These are phyloP conservation scores for Bacidia gigantensis DNA, from an alignment of 495 filamentous ascomycete genomes.

Conservation along the genomic window DNA sequence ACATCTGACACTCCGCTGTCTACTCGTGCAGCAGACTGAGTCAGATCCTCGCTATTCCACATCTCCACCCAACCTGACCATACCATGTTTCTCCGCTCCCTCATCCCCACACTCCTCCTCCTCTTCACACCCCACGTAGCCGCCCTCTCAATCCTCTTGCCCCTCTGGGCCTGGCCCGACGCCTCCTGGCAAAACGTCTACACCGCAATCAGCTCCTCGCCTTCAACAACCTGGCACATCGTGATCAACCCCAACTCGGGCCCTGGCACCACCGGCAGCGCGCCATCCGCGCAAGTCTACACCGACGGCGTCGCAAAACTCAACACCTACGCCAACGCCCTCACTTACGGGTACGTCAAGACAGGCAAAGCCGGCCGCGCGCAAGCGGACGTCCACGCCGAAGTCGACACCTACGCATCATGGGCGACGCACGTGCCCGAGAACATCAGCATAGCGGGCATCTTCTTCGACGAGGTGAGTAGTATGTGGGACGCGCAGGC, in stretches of 20 bases:
- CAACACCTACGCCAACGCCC: slow-evolving; percentile 29
- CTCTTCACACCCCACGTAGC: too few species aligned
- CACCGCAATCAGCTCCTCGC: slow-evolving; percentile 22
- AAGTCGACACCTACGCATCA: slow-evolving; percentile 29
- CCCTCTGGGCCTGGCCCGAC: too few species aligned
- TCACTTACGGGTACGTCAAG: slow-evolving; percentile 33
- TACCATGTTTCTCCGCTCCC: too few species aligned
- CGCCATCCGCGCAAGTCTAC: slow-evolving; percentile 23
- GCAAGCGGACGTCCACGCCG: slow-evolving; percentile 20
- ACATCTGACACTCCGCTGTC: too few species aligned
- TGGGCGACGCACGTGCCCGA: slow-evolving; percentile 25
- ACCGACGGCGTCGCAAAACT: slow-evolving; percentile 25
- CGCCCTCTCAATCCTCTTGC: too few species aligned
- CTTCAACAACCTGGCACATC: slow-evolving; percentile 23
- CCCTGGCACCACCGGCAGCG: slow-evolving; percentile 21
- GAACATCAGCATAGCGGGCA: slow-evolving; percentile 27
- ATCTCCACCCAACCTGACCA: too few species aligned
- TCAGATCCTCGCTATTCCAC: too few species aligned
- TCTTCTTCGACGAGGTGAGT: slow-evolving; percentile 37
- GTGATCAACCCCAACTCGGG: slow-evolving; percentile 36
- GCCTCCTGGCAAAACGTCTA: slow-evolving; percentile 31
- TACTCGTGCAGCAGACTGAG: too few species aligned
- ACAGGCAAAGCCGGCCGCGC: slow-evolving; percentile 25
- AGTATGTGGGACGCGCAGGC: slow-evolving; percentile 17
- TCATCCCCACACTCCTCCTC: too few species aligned